Conservation (phyloP, 75 land plant species). For the Chamaecyparis obtusa region DNA sequence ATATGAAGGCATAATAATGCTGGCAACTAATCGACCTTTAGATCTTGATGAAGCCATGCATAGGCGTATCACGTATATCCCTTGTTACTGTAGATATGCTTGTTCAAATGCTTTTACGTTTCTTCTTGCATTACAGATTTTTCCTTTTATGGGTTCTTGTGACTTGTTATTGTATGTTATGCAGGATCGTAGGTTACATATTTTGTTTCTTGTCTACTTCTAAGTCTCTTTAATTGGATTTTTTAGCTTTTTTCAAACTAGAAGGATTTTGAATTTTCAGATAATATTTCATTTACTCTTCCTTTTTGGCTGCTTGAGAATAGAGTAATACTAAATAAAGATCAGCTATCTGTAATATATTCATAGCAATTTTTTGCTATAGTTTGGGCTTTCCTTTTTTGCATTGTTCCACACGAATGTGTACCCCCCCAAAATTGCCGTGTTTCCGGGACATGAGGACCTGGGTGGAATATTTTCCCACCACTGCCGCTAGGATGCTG, state of each 20-base stretch:
- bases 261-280: neutral
- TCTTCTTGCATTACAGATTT: neutral
- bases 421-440: no score
- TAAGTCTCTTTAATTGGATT: neutral
- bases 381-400: neutral
- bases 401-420: no score
- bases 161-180: neutral
- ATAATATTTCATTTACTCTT: neutral
- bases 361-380: neutral
- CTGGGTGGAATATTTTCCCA: no score
- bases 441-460: no score
- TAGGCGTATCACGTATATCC: slow-evolving; percentile 22
- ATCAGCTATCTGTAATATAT: neutral
- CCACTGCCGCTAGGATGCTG: no score
- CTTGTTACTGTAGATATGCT: neutral
- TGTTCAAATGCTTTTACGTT: neutral
- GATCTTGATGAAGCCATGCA: slow-evolving; percentile 38
- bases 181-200: neutral
- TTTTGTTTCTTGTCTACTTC: neutral
- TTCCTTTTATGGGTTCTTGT: neutral
- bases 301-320: neutral
- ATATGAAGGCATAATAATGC: slow-evolving; percentile 35
- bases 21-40: slow-evolving; percentile 32
- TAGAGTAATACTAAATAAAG: neutral
- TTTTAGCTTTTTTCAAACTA: neutral